A percentile compares a stretch with the other conserved stretches of the same genome.
These are phyloP conservation scores for Carex scoparia DNA, from an alignment of 176 grass and related monocot genomes.

Conservation along the genomic window DNA sequence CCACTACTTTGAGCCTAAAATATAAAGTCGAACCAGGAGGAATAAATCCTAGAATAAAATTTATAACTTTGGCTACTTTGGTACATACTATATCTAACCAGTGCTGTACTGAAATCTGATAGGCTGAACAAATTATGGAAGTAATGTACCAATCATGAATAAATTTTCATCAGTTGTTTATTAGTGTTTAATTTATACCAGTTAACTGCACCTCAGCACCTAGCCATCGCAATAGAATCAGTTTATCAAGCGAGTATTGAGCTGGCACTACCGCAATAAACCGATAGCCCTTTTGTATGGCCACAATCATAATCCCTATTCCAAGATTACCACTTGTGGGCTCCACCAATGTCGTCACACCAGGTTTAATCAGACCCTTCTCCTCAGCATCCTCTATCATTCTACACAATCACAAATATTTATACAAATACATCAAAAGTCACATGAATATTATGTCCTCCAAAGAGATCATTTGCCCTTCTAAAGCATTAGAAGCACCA, in stretches of 20 bases:
- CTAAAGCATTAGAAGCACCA: not conserved
- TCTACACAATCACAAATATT: slow-evolving; percentile 28
- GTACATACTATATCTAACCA: not conserved
- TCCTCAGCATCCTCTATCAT: slow-evolving; percentile 94
- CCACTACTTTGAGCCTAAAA: not conserved
- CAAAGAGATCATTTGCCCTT: not conserved
- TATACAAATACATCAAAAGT: not conserved
- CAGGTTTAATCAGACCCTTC: slow-evolving; percentile 61
- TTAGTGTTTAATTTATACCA: slow-evolving; percentile 27
- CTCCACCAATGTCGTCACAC: slow-evolving; percentile 54
- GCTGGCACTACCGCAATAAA: slow-evolving; percentile 65
- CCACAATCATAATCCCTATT: slow-evolving; percentile 42
- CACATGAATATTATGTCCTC: not conserved
- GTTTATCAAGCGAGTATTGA: slow-evolving; percentile 71
- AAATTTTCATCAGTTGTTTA: slow-evolving; percentile 14
- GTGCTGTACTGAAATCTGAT: not conserved
- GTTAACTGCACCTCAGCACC: slow-evolving; percentile 62
- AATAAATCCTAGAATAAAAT: not conserved
- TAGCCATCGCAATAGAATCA: slow-evolving; percentile 58
- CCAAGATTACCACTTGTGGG: slow-evolving; percentile 78
- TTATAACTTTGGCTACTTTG: not conserved
- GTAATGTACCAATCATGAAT: not conserved
- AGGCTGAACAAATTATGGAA: not conserved
- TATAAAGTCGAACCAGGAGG: not conserved
- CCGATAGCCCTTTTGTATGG: slow-evolving; percentile 56